Conservation (phyloP, 805 yeast genomes). For the Metschnikowia dekortorum region DNA sequence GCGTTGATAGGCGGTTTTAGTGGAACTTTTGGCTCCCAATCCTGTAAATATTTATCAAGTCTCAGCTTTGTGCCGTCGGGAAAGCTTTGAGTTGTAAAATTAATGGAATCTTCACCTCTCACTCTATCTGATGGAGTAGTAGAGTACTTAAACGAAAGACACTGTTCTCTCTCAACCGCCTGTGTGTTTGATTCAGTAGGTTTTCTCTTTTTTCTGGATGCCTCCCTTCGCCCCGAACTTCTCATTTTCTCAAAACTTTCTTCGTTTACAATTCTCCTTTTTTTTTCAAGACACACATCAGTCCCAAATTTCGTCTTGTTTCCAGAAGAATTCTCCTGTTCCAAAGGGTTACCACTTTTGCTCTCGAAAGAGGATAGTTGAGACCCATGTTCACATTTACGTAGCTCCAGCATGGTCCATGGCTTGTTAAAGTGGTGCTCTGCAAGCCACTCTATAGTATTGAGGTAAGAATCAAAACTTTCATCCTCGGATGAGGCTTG, state of each 20-base stretch:
- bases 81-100: not conserved
- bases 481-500: too few relatives aligned
- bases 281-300: too few relatives aligned
- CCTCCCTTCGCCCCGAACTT: not conserved
- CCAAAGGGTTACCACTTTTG: too few relatives aligned
- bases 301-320: too few relatives aligned
- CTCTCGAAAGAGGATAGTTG: too few relatives aligned
- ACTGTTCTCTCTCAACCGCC: too few relatives aligned
- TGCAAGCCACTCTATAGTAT: not conserved
- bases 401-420: not conserved
- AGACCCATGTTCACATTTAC: too few relatives aligned
- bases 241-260: too few relatives aligned
- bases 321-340: too few relatives aligned
- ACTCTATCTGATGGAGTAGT: not conserved
- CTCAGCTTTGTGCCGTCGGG: slow-evolving; percentile 1
- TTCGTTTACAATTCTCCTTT: too few relatives aligned
- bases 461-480: not conserved
- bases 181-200: not conserved
- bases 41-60: not conserved
- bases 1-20: not conserved
- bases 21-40: slow-evolving; percentile 1
- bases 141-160: not conserved
- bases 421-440: not conserved
- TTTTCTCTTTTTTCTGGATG: not conserved
- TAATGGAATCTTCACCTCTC: not conserved